These are phyloP conservation scores for Aspergillus affinis DNA, from an alignment of 495 filamentous ascomycete species.

Conservation along the genomic window DNA sequence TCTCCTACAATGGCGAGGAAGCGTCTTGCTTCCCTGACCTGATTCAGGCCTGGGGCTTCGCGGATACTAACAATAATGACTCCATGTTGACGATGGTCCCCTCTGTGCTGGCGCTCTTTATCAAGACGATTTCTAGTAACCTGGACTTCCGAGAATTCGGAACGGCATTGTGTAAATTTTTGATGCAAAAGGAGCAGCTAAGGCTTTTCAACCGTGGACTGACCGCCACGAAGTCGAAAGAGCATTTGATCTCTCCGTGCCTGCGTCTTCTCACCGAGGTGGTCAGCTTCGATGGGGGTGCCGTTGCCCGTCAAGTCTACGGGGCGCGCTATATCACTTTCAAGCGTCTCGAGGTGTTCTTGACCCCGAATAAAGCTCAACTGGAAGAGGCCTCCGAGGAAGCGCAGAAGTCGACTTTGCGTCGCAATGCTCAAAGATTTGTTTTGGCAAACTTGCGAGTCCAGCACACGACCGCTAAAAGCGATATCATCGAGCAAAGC, in stretches of 20 bases:
- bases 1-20: constrained; percentile 51
- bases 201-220: constrained; percentile 71
- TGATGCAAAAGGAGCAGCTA: constrained; percentile 71
- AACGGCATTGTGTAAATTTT: constrained; percentile 65
- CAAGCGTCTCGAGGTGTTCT: constrained; percentile 62
- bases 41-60: constrained; percentile 77
- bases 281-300: constrained; percentile 77
- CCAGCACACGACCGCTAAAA: constrained; percentile 66
- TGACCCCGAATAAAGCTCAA: constrained; percentile 43
- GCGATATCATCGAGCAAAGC: constrained; percentile 70
- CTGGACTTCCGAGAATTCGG: constrained; percentile 72
- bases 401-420: constrained; percentile 63
- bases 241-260: constrained; percentile 80
- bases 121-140: constrained; percentile 67
- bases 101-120: constrained; percentile 71
- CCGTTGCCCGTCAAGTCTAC: constrained; percentile 68
- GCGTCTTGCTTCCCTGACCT: constrained; percentile 67
- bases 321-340: constrained; percentile 68
- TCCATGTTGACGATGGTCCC: constrained; percentile 70
- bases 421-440: constrained; percentile 73
- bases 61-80: constrained; percentile 69
- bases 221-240: constrained; percentile 70
- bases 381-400: constrained; percentile 55
- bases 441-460: constrained; percentile 71
- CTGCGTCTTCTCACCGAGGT: constrained; percentile 78